Evolutionary conservation across 805 yeast genomes (phyloP).

Genomic region (Wickerhamomyces kurtzmanii): DNA sequence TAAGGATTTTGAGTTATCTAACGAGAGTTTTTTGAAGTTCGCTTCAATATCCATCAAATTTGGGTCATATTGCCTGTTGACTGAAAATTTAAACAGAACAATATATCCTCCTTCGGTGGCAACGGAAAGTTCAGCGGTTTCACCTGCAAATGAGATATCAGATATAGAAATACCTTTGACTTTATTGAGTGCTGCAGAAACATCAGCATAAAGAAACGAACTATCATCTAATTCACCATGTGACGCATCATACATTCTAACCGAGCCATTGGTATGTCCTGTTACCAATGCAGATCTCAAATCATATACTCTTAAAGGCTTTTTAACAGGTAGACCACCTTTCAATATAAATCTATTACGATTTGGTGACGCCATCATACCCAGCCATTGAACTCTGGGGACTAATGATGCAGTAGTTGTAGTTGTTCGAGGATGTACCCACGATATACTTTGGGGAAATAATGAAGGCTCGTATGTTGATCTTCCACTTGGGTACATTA

Average conservation of each 20-base stretch:
- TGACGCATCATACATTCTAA: conserved; percentile 79
- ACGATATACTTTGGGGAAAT: conserved; percentile 76
- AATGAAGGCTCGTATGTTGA: conserved; percentile 40
- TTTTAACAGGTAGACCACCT: conserved; percentile 72
- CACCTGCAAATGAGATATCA: conserved; percentile 66
- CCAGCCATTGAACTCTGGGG: conserved; percentile 63
- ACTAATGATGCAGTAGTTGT: conserved; percentile 44
- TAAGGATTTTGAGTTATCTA: conserved; percentile 15
- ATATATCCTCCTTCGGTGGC: conserved; percentile 66
- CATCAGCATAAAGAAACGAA: conserved; percentile 49
- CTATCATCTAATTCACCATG: conserved; percentile 59
- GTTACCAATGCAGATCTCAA: conserved; percentile 58
- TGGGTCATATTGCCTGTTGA: conserved; percentile 34
- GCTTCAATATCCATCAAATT: conserved; percentile 19
- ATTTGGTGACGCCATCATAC: conserved; percentile 53
- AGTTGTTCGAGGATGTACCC: conserved; percentile 69
- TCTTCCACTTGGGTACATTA: conserved; percentile 48
- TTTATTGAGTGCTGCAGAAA: conserved; percentile 37
- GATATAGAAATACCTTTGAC: conserved; percentile 36
- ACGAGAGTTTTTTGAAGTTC: conserved; percentile 18
- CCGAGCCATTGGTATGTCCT: conserved; percentile 80
- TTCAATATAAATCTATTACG: conserved; percentile 37
- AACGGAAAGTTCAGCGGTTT: conserved; percentile 65
- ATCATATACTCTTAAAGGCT: conserved; percentile 36
- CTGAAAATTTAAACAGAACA: conserved; percentile 61